Conservation (phyloP, 2,329 filamentous ascomycete genomes). For the Didymella sp. region DNA sequence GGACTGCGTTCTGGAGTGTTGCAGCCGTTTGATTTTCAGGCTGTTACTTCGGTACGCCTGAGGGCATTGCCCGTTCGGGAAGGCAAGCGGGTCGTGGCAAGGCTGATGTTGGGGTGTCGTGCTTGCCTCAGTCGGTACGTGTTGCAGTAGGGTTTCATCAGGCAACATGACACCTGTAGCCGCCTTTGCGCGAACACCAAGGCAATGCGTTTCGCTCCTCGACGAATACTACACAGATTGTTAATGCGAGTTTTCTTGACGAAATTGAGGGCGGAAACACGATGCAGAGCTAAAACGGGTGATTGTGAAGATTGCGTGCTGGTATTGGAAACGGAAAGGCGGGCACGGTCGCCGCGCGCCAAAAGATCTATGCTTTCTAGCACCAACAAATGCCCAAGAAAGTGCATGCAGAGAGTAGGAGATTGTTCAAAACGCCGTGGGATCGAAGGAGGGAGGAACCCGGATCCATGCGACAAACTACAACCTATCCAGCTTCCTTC, state of each 20-base stretch:
- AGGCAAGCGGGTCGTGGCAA: slow-evolving; percentile 25
- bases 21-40: slow-evolving; percentile 46
- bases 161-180: slow-evolving; percentile 36
- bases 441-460: slow-evolving; percentile 4
- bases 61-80: slow-evolving; percentile 28
- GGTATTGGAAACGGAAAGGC: slow-evolving; percentile 39
- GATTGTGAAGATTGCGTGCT: slow-evolving; percentile 24
- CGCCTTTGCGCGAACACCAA: slow-evolving; percentile 33
- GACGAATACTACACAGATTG: slow-evolving; percentile 12
- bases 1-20: slow-evolving; percentile 40
- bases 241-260: slow-evolving; percentile 2
- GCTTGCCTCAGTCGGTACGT: slow-evolving; percentile 38
- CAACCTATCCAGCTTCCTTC: slow-evolving; percentile 73
- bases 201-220: slow-evolving; percentile 38
- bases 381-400: slow-evolving; percentile 30
- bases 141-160: slow-evolving; percentile 46
- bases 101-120: slow-evolving; percentile 32
- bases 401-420: slow-evolving; percentile 31
- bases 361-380: slow-evolving; percentile 36
- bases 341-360: slow-evolving; percentile 31
- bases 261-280: slow-evolving; percentile 32
- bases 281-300: slow-evolving; percentile 33
- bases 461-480: slow-evolving; percentile 26
- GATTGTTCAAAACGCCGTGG: slow-evolving; percentile 40
- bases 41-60: slow-evolving; percentile 43